These are phyloP conservation scores for Morella rubra DNA, from an alignment of 306 rosid genomes.

Conservation along the genomic window DNA sequence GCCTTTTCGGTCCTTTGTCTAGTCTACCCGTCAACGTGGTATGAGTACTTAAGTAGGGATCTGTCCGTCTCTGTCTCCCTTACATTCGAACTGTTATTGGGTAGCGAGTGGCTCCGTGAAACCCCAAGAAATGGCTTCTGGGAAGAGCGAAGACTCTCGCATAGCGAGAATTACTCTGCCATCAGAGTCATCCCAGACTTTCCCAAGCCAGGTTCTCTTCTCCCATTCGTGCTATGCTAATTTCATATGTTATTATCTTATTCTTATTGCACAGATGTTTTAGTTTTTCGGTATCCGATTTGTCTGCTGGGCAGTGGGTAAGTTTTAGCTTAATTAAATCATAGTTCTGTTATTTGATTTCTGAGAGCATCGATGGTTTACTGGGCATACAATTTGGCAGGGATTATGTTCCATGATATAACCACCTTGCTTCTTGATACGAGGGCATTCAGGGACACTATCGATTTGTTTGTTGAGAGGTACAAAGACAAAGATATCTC, in stretches of 20 bases:
- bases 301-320: slow-evolving; percentile 16
- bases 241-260: neutral
- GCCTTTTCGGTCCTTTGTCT: neutral
- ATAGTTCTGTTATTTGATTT: neutral
- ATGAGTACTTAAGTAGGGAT: neutral
- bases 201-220: slow-evolving; percentile 77
- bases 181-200: slow-evolving; percentile 90
- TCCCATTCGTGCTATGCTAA: no score
- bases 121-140: slow-evolving; percentile 59
- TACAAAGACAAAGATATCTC: slow-evolving; percentile 74
- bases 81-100: slow-evolving; percentile 19
- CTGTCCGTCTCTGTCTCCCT: neutral
- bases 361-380: neutral
- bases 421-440: slow-evolving; percentile 91
- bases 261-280: neutral
- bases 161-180: slow-evolving; percentile 62
- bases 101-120: slow-evolving; percentile 40
- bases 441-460: slow-evolving; percentile 85
- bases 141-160: slow-evolving; percentile 57
- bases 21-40: neutral
- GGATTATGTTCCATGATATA: slow-evolving; percentile 94
- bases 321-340: neutral
- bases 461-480: slow-evolving; percentile 94
- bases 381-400: slow-evolving; percentile 36
- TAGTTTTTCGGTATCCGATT: neutral